Evolutionary conservation across 176 grass and related monocot genomes (phyloP).

Genomic region (Leersia perrieri): DNA sequence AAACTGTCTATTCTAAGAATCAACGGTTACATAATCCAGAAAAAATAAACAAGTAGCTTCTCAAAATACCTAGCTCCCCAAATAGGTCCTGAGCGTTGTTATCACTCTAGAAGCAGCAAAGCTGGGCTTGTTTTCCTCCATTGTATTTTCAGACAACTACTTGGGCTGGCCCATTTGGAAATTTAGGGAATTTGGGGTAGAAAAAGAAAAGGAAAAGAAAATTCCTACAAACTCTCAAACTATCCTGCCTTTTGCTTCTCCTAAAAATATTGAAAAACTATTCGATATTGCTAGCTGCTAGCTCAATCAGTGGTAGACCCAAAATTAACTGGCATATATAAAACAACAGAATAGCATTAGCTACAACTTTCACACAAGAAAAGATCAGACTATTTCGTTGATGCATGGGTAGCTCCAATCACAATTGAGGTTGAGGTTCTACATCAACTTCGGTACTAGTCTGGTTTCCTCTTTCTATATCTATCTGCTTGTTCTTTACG

Average conservation of each 20-base stretch:
- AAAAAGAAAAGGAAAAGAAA: background rate
- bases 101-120: too few species aligned
- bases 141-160: too few species aligned
- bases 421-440: background rate
- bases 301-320: background rate
- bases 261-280: background rate
- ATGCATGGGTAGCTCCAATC: background rate
- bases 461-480: background rate
- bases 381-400: background rate
- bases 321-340: background rate
- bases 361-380: background rate
- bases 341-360: background rate
- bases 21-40: too few species aligned
- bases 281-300: background rate
- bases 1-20: too few species aligned
- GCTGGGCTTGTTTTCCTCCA: too few species aligned
- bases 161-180: background rate
- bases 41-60: too few species aligned
- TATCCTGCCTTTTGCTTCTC: background rate
- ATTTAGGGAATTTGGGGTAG: background rate
- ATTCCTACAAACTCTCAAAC: background rate
- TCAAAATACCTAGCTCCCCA: too few species aligned
- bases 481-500: background rate
- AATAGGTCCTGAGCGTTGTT: too few species aligned
- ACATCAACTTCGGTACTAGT: background rate